Percentiles rank a stretch among this genome's conserved stretches.
These are phyloP conservation scores for Dryas drummondii DNA, from an alignment of 306 rosid genomes.

Conservation along the genomic window DNA sequence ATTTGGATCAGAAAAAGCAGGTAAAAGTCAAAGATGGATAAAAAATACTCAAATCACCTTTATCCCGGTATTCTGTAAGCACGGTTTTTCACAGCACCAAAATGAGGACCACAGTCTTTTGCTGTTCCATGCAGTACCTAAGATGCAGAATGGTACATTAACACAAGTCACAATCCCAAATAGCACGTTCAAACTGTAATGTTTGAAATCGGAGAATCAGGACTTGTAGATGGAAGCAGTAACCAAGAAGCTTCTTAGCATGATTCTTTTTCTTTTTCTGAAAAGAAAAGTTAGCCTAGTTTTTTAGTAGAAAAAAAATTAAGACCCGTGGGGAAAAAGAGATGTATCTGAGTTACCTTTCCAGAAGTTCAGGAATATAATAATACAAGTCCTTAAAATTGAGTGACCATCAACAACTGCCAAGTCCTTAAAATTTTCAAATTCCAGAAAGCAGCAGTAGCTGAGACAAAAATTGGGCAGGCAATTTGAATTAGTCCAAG, in stretches of 20 bases:
- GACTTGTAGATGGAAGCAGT: not conserved
- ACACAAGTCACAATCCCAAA: not conserved
- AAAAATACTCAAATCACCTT: not conserved
- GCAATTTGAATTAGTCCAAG: not conserved
- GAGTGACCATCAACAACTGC: not conserved
- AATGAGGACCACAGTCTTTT: not conserved
- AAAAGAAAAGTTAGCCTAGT: too few relatives aligned
- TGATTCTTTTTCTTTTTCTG: too few relatives aligned
- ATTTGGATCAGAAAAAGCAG: too few relatives aligned
- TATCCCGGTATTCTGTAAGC: not conserved
- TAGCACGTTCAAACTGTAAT: not conserved
- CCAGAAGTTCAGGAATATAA: not conserved
- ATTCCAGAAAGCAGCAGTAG: not conserved
- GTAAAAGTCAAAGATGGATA: not conserved
- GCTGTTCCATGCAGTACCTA: not conserved
- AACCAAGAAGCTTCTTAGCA: not conserved
- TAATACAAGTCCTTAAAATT: not conserved
- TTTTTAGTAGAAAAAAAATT: not conserved
- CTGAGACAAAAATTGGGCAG: not conserved
- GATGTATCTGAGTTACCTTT: not conserved
- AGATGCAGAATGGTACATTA: not conserved
- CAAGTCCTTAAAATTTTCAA: not conserved
- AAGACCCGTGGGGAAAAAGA: not conserved
- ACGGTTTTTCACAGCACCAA: not conserved
- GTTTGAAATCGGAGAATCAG: not conserved